Evolutionary conservation across 192 early-diverging fungal species (phyloP).

Genomic region (Coemansia aciculifera): DNA sequence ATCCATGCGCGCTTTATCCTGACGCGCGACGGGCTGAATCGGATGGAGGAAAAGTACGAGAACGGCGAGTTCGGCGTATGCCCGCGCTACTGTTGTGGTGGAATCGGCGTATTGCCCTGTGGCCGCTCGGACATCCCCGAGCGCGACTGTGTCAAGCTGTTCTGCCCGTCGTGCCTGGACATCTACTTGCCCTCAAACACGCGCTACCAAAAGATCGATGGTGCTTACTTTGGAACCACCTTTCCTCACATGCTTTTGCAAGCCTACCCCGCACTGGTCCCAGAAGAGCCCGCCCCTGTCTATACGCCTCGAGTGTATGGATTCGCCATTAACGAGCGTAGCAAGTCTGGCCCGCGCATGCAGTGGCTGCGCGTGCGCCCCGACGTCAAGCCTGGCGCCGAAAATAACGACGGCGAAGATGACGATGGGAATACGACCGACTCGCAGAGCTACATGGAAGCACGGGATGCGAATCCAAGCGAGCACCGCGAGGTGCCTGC

Average conservation of each 20-base stretch:
- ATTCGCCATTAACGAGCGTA: constrained; percentile 79
- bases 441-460: constrained; percentile 45
- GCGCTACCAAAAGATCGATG: constrained; percentile 68
- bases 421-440: constrained; percentile 23
- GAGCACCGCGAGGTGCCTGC: neutral
- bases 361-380: constrained; percentile 78
- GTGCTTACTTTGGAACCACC: constrained; percentile 94
- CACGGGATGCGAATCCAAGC: constrained; percentile 17
- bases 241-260: constrained; percentile 92
- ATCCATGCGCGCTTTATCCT: constrained; percentile 93
- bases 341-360: constrained; percentile 82
- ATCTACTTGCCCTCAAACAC: constrained; percentile 74
- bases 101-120: constrained; percentile 65
- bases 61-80: constrained; percentile 77
- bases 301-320: constrained; percentile 91
- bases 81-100: constrained; percentile 70
- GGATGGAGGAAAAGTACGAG: constrained; percentile 80
- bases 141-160: constrained; percentile 70
- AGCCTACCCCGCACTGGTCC: constrained; percentile 77
- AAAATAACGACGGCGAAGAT: constrained; percentile 14
- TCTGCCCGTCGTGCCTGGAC: constrained; percentile 79
- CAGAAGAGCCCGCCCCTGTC: constrained; percentile 56
- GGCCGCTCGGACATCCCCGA: constrained; percentile 70
- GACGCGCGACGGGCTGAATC: constrained; percentile 80
- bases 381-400: constrained; percentile 13